These are phyloP conservation scores for Lentinula edodes DNA, from an alignment of 768 basidiomycete species.

Conservation along the genomic window DNA sequence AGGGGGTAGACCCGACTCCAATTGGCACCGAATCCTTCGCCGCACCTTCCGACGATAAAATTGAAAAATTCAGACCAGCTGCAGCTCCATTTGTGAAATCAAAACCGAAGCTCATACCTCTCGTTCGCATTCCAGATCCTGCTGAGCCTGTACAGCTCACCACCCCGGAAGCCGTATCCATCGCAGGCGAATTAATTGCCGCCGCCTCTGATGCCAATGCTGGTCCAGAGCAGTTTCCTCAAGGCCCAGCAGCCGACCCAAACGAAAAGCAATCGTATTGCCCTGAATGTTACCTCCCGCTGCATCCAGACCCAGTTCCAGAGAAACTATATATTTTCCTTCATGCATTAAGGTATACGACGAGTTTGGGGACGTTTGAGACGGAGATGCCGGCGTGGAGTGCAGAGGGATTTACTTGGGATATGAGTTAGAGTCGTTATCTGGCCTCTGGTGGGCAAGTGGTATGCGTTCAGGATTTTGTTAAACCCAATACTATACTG, in stretches of 20 bases:
- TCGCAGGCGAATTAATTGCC: slow-evolving; percentile 25
- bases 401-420: slow-evolving; percentile 49
- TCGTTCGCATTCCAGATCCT: background rate
- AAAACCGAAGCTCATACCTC: background rate
- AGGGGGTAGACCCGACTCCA: background rate
- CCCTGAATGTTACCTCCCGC: slow-evolving; percentile 84
- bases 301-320: slow-evolving; percentile 90
- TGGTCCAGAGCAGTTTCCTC: slow-evolving; percentile 22
- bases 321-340: slow-evolving; percentile 93
- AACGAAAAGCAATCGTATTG: slow-evolving; percentile 61
- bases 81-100: background rate
- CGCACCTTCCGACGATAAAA: background rate
- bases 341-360: slow-evolving; percentile 84
- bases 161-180: slow-evolving; percentile 43
- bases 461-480: too few species aligned
- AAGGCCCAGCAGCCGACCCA: slow-evolving; percentile 30
- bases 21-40: background rate
- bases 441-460: too few species aligned
- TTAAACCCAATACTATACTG: too few species aligned
- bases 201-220: background rate
- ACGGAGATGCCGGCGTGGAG: slow-evolving; percentile 92
- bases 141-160: slow-evolving; percentile 28
- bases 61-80: too few species aligned
- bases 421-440: background rate
- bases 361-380: slow-evolving; percentile 75